Conservation (phyloP, 495 filamentous ascomycete genomes). For the Pseudevernia furfuracea region DNA sequence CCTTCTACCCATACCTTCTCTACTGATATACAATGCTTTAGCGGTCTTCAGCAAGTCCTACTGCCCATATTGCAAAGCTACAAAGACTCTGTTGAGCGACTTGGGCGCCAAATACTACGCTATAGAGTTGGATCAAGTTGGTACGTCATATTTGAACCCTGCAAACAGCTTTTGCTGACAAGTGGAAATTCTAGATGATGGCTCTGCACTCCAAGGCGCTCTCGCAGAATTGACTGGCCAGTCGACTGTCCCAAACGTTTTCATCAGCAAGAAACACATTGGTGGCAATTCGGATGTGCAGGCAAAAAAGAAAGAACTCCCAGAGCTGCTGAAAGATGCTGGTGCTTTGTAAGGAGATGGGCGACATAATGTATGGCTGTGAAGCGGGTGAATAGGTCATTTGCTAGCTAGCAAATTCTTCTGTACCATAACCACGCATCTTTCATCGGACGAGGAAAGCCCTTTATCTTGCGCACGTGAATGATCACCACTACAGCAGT, state of each 20-base stretch:
- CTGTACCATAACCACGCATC: neutral
- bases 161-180: neutral
- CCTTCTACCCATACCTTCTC: neutral
- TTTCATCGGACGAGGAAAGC: no score
- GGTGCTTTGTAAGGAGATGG: slow-evolving; percentile 39
- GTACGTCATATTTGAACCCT: slow-evolving; percentile 39
- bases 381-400: neutral
- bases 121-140: slow-evolving; percentile 78
- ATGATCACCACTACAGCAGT: no score
- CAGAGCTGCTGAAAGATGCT: slow-evolving; percentile 54
- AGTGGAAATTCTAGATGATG: slow-evolving; percentile 51
- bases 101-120: slow-evolving; percentile 62
- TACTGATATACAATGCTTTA: slow-evolving; percentile 26
- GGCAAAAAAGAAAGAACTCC: slow-evolving; percentile 49
- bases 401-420: neutral
- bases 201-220: slow-evolving; percentile 72
- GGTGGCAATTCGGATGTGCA: slow-evolving; percentile 95
- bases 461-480: no score
- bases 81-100: slow-evolving; percentile 63
- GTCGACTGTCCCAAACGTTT: slow-evolving; percentile 90
- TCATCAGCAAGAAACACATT: slow-evolving; percentile 82
- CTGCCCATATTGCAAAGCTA: slow-evolving; percentile 87
- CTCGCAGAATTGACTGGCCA: slow-evolving; percentile 74
- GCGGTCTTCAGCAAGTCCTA: slow-evolving; percentile 94
- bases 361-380: neutral